Conservation (phyloP, 345 rosid genomes). For the Psidium guajava region DNA sequence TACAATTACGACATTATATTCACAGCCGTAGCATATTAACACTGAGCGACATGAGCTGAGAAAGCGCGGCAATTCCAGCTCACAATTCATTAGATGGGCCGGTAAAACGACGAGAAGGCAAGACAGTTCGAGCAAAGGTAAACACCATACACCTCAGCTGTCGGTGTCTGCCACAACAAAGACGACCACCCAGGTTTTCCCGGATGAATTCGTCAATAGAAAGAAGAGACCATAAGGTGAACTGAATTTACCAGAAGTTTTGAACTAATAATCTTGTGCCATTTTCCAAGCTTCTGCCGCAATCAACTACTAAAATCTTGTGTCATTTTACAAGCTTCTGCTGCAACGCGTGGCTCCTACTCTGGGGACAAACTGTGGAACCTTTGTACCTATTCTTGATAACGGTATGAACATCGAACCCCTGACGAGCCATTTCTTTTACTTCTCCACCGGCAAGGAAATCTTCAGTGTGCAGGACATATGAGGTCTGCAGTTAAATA, state of each 20-base stretch:
- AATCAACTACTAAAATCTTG: no score
- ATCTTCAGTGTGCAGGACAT: conserved; percentile 47
- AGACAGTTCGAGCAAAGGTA: background rate
- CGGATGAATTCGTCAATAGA: background rate
- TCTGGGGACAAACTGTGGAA: conserved; percentile 22
- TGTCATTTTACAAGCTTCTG: background rate
- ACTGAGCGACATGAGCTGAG: no score
- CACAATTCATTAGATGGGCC: no score
- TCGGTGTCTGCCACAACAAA: background rate
- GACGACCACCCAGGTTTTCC: background rate
- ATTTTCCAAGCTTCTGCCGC: no score
- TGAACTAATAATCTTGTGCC: background rate
- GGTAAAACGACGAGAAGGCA: no score
- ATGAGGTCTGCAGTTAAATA: conserved; percentile 14
- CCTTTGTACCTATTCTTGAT: conserved; percentile 16
- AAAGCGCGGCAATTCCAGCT: no score
- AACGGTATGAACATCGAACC: background rate
- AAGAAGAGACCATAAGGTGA: background rate
- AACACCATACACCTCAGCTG: background rate
- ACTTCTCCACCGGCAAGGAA: conserved; percentile 22
- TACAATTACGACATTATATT: no score
- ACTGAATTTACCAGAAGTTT: no score
- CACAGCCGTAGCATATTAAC: no score
- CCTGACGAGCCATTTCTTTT: conserved; percentile 7
- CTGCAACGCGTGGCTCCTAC: background rate